Percentiles rank a stretch among this genome's conserved stretches.
Conservation (phyloP, 805 yeast genomes). For the Saccharomycopsis sp. region DNA sequence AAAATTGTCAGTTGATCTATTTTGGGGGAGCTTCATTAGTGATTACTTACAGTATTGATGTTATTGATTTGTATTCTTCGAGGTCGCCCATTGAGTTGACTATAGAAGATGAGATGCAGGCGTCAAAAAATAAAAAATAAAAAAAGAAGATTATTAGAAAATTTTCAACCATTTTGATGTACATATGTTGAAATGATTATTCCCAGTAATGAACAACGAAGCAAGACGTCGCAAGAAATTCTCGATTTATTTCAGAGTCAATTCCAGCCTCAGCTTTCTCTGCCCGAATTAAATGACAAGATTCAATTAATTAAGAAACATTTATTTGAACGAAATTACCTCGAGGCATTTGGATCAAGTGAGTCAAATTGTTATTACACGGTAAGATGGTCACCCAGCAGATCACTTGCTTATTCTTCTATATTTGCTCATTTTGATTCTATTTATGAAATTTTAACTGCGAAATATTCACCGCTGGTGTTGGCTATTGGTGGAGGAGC, state of each 20-base stretch:
- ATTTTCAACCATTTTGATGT: background rate
- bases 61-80: slow-evolving; percentile 27
- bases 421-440: slow-evolving; percentile 48
- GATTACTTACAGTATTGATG: slow-evolving; percentile 32
- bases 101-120: too few species aligned
- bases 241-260: slow-evolving; percentile 16
- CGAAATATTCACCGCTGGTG: background rate
- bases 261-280: slow-evolving; percentile 8
- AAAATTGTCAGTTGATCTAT: too few species aligned
- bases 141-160: background rate
- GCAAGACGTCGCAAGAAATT: slow-evolving; percentile 17
- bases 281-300: slow-evolving; percentile 27
- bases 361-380: slow-evolving; percentile 69
- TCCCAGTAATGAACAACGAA: slow-evolving; percentile 2
- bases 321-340: slow-evolving; percentile 63
- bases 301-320: slow-evolving; percentile 68
- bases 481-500: slow-evolving; percentile 87
- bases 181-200: slow-evolving; percentile 3
- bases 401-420: slow-evolving; percentile 69
- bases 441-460: slow-evolving; percentile 31
- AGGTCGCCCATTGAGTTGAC: too few species aligned
- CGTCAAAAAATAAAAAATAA: background rate
- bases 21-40: too few species aligned
- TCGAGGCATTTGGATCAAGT: slow-evolving; percentile 57
- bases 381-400: slow-evolving; percentile 79